These are phyloP conservation scores for Podospora pseudopauciseta DNA, from an alignment of 495 filamentous ascomycete species.

Conservation along the genomic window DNA sequence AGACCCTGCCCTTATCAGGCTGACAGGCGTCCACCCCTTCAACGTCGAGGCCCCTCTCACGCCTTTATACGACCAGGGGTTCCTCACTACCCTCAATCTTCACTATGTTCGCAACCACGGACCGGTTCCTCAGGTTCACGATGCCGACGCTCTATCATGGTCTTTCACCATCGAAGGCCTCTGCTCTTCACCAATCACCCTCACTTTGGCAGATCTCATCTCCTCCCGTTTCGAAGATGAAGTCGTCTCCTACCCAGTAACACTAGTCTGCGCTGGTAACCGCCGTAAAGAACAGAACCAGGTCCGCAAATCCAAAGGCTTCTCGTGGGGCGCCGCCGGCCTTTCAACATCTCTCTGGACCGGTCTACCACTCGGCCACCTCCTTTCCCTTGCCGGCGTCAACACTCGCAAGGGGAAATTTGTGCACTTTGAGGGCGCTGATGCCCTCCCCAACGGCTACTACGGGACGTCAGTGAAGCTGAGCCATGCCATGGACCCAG, in stretches of 20 bases:
- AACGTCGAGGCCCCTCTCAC: conserved; percentile 88
- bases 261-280: conserved; percentile 92
- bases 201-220: conserved; percentile 73
- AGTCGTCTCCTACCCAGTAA: conserved; percentile 82
- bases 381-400: conserved; percentile 60
- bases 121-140: conserved; percentile 71
- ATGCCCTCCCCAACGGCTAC: conserved; percentile 82
- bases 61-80: conserved; percentile 78
- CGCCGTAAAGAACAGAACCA: conserved; percentile 91
- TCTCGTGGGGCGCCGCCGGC: conserved; percentile 92
- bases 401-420: conserved; percentile 72
- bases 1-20: conserved; percentile 79
- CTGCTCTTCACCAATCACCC: conserved; percentile 70
- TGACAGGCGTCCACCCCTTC: conserved; percentile 91
- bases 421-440: conserved; percentile 91
- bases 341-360: conserved; percentile 90
- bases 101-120: conserved; percentile 98
- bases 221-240: conserved; percentile 56
- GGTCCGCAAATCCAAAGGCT: conserved; percentile 88
- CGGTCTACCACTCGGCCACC: conserved; percentile 70
- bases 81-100: conserved; percentile 85
- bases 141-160: conserved; percentile 74
- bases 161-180: conserved; percentile 82
- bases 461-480: conserved; percentile 90
- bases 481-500: conserved; percentile 82